Percentiles rank a stretch among this genome's conserved stretches.
These are phyloP conservation scores for Antrodiella citrinella DNA, from an alignment of 768 basidiomycete genomes.

Conservation along the genomic window DNA sequence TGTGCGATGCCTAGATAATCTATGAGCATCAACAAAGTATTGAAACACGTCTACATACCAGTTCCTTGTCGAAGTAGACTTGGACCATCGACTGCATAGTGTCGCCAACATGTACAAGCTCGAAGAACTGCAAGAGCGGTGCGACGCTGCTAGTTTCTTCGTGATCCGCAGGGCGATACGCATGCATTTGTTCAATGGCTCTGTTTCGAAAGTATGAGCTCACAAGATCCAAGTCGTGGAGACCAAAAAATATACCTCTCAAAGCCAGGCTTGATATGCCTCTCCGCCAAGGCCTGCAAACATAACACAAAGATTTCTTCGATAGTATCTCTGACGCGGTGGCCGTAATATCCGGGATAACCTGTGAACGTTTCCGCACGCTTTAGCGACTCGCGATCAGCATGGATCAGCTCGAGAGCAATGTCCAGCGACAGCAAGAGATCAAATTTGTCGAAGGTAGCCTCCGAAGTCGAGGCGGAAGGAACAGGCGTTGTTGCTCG, in stretches of 20 bases:
- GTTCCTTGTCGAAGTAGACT: constrained; percentile 95
- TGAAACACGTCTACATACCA: constrained; percentile 40
- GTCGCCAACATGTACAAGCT: constrained; percentile 93
- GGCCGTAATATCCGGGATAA: constrained; percentile 84
- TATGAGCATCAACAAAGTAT: constrained; percentile 1
- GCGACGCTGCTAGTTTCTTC: constrained; percentile 77
- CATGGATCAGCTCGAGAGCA: constrained; percentile 87
- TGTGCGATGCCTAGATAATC: constrained; percentile 59
- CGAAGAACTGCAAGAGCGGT: constrained; percentile 93
- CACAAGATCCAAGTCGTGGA: neutral
- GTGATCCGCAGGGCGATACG: constrained; percentile 87
- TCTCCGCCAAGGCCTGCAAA: constrained; percentile 65
- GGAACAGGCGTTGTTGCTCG: constrained; percentile 13
- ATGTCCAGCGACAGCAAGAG: constrained; percentile 87
- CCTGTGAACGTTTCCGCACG: constrained; percentile 83
- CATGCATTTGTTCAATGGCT: constrained; percentile 82
- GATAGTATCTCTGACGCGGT: constrained; percentile 83
- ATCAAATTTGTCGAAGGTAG: constrained; percentile 54
- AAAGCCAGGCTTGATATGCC: constrained; percentile 80
- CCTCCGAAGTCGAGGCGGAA: constrained; percentile 11
- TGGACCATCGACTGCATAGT: constrained; percentile 97
- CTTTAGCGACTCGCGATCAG: constrained; percentile 85
- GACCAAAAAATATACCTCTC: constrained; percentile 17
- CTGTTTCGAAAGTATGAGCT: constrained; percentile 32
- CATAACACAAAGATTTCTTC: constrained; percentile 90